Conservation (phyloP, 345 rosid species). For the Excoecaria cochinchinensis region DNA sequence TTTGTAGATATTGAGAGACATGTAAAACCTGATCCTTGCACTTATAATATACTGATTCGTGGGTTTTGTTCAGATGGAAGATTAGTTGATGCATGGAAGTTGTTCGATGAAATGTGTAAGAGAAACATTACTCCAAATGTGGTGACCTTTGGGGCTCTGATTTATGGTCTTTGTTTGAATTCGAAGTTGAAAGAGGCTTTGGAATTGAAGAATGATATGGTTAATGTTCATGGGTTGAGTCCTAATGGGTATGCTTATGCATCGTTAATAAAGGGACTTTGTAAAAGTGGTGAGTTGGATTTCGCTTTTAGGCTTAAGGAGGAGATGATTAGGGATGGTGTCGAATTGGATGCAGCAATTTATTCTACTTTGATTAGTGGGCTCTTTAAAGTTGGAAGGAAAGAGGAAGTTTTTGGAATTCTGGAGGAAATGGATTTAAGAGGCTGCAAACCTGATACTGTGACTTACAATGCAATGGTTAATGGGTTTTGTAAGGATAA, state of each 20-base stretch:
- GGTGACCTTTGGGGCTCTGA: constrained; percentile 60
- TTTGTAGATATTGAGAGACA: constrained; percentile 36
- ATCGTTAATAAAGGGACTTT: constrained; percentile 56
- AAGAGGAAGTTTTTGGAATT: constrained; percentile 43
- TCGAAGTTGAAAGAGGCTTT: constrained; percentile 61
- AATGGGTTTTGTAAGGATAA: constrained; percentile 45
- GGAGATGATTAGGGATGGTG: constrained; percentile 47
- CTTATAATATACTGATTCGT: constrained; percentile 63
- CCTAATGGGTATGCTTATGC: constrained; percentile 47
- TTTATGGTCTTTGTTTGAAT: constrained; percentile 50
- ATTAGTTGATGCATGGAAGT: constrained; percentile 46
- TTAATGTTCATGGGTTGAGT: constrained; percentile 31
- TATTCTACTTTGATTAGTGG: constrained; percentile 60
- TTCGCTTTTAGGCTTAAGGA: constrained; percentile 62
- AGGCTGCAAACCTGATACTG: constrained; percentile 55
- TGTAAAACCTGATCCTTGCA: constrained; percentile 63
- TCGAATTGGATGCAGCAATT: constrained; percentile 48
- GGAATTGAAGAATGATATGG: constrained; percentile 63
- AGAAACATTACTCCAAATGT: constrained; percentile 47
- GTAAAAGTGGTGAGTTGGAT: constrained; percentile 42
- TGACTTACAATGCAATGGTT: constrained; percentile 67
- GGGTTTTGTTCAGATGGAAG: constrained; percentile 37
- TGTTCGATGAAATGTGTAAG: constrained; percentile 64
- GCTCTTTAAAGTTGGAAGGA: constrained; percentile 50
- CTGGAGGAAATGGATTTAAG: constrained; percentile 59